Base-by-base conservation (phyloP, 495 filamentous ascomycete genomes). In the Hypoxylon lenormandii region DNA sequence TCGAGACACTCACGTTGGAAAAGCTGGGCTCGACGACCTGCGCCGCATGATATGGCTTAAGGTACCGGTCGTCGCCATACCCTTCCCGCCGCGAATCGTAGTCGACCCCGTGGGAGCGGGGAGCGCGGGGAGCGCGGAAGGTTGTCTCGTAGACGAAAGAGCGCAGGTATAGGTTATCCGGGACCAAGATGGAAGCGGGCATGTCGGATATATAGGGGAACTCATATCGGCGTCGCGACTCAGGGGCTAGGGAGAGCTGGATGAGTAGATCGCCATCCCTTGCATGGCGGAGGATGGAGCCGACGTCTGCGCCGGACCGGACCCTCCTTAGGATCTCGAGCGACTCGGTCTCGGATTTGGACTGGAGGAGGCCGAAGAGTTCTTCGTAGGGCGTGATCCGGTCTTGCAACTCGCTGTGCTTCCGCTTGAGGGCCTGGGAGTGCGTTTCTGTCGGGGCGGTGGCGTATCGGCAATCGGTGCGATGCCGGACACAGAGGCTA, bases 351-450 rank as follows among this genome's bases (percentile, higher is more conserved):
- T 77, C 71, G 21, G 77, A 43, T 46, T 73, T 73, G 12, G 64
- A 70, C 48, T 75, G 69, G 15, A 81, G 69, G 3, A 78, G 40
- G 1, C 74, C 72, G 57, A 70, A 80, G 16, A 81, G 59, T 53
- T 78, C 70, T 61, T 80, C 73, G 49, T 73, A 77, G 0, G 76
- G 64, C 10, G 74, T 74, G 16, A 74, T 76, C 12, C 72, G 75
- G 48, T 40, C 56, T 51, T 78, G 76, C 18, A 80, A 54, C 57
- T 80, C 79, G 50, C 47, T 68, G 56, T 72, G 77, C 64, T 79
- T 81, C 33, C 80, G 74, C 65, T 80, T 81, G 16, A 80, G 61
- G 6, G 79, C 80, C 47, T 80, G 79, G 0, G 79, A 73, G 37
- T 80, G 76, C 13, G 79, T 80, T 54, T 81, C 80, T 16, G 74